phyloP scores from a whole-genome alignment of 2,329 filamentous ascomycete genomes.

The Phialophora macrospora region DNA sequence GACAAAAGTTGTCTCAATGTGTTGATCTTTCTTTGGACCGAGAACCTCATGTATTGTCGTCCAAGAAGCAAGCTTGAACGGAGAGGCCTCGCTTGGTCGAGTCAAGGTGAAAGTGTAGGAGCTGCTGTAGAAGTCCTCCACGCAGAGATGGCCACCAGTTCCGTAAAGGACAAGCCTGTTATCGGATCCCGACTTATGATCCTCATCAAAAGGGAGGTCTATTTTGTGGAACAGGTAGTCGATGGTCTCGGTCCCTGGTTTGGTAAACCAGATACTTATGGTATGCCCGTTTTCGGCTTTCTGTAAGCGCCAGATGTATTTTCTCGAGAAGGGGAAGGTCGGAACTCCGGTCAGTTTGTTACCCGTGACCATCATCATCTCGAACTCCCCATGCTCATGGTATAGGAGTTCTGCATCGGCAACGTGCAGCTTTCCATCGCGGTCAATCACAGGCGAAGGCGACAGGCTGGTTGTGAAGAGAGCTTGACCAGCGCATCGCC shows the following conservation, averaged over 20 bases:
- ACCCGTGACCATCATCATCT: slow-evolving; percentile 44
- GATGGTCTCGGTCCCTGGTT: slow-evolving; percentile 44
- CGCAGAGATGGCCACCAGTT: slow-evolving; percentile 51
- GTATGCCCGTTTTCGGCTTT: slow-evolving; percentile 28
- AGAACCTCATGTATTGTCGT: slow-evolving; percentile 52
- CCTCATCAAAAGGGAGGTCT: slow-evolving; percentile 32
- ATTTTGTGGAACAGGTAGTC: slow-evolving; percentile 55
- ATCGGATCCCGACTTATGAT: slow-evolving; percentile 30
- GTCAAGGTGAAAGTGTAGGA: slow-evolving; percentile 50
- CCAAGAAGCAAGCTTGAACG: slow-evolving; percentile 42
- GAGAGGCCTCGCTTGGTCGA: slow-evolving; percentile 40
- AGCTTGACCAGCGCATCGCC: slow-evolving; percentile 49
- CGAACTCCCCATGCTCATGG: slow-evolving; percentile 48
- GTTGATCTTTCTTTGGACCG: slow-evolving; percentile 53
- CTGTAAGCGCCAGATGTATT: slow-evolving; percentile 52
- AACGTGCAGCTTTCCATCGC: slow-evolving; percentile 39
- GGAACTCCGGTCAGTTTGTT: slow-evolving; percentile 41
- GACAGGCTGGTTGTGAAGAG: slow-evolving; percentile 43
- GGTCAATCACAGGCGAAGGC: slow-evolving; percentile 35
- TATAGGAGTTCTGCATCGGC: slow-evolving; percentile 45
- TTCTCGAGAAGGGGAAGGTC: slow-evolving; percentile 43
- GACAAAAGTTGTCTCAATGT: slow-evolving; percentile 50
- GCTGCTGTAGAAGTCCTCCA: slow-evolving; percentile 54
- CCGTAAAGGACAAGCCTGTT: slow-evolving; percentile 43
- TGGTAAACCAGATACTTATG: slow-evolving; percentile 54